Evolutionary conservation across 2,329 filamentous ascomycete genomes (phyloP).

Genomic region (Clonostachys rhizophaga): DNA sequence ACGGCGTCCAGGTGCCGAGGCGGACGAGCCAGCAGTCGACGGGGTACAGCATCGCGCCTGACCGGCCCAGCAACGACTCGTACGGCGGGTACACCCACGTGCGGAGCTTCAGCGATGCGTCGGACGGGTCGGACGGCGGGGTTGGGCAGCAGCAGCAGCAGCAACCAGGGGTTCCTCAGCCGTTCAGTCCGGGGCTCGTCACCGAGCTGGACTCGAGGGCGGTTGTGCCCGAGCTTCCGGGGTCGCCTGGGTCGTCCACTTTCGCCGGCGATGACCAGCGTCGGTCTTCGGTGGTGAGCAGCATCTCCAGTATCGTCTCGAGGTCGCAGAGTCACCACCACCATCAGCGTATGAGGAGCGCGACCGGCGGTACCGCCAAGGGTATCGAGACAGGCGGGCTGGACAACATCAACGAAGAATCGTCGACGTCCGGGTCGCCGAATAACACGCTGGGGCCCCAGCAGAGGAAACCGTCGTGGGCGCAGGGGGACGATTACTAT

Average conservation of each 20-base stretch:
- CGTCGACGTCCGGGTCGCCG: no score
- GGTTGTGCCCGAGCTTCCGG: constrained; percentile 28
- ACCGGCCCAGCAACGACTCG: constrained; percentile 6
- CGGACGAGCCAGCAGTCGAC: constrained; percentile 11
- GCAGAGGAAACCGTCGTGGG: no score
- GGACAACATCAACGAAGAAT: constrained; percentile 1
- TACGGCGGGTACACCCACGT: constrained; percentile 20
- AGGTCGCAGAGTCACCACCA: constrained; percentile 13
- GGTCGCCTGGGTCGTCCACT: constrained; percentile 11
- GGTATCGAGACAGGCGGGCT: background rate
- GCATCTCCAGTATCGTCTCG: constrained; percentile 1
- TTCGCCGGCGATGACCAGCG: constrained; percentile 10
- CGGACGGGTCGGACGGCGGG: constrained; percentile 28
- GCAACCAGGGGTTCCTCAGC: constrained; percentile 3
- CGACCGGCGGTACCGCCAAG: background rate
- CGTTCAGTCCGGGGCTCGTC: constrained; percentile 9
- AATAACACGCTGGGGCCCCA: no score
- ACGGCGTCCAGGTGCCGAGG: background rate
- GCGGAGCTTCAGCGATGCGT: constrained; percentile 36
- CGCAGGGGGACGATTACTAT: no score
- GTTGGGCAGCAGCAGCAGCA: constrained; percentile 8
- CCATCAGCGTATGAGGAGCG: constrained; percentile 19
- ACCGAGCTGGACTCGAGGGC: constrained; percentile 31
- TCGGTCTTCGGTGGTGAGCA: constrained; percentile 18
- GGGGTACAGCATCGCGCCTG: constrained; percentile 2